These are phyloP conservation scores for Moricandia moricandioides DNA, from an alignment of 345 rosid species.

Conservation along the genomic window DNA sequence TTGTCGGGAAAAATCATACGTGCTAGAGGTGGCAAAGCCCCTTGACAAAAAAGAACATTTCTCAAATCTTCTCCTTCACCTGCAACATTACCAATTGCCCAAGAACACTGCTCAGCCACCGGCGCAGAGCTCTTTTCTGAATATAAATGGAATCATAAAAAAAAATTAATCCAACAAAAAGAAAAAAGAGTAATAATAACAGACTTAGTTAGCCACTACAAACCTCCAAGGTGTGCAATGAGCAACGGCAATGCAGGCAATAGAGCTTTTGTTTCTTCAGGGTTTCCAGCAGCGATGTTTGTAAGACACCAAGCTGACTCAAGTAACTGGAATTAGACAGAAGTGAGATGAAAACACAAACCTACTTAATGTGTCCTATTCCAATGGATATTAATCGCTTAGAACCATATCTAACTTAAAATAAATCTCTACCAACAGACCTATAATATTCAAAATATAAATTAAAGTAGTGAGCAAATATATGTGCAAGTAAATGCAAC, in stretches of 20 bases:
- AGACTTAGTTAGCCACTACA: slow-evolving; percentile 17
- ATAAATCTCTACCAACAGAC: neutral
- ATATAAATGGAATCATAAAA: slow-evolving; percentile 20
- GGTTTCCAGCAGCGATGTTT: slow-evolving; percentile 93
- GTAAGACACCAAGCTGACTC: slow-evolving; percentile 99
- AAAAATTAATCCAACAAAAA: slow-evolving; percentile 11
- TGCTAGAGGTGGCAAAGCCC: slow-evolving; percentile 85
- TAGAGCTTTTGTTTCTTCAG: slow-evolving; percentile 87
- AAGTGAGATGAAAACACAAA: slow-evolving; percentile 6
- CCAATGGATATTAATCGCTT: neutral
- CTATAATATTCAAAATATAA: too few relatives aligned
- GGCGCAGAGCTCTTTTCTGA: slow-evolving; percentile 85
- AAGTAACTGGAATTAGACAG: slow-evolving; percentile 62
- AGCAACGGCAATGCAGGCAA: slow-evolving; percentile 87
- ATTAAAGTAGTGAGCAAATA: neutral
- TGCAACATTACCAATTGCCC: slow-evolving; percentile 98
- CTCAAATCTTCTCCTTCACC: slow-evolving; percentile 95
- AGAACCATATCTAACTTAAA: neutral
- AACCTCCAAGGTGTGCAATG: slow-evolving; percentile 94
- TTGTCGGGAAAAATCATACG: slow-evolving; percentile 92
- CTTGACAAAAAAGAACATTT: slow-evolving; percentile 81
- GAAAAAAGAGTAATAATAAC: neutral
- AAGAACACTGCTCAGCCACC: slow-evolving; percentile 95
- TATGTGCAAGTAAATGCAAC: neutral
- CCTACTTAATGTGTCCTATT: neutral